A percentile compares a stretch with the other conserved stretches of the same genome.
Evolutionary conservation across 345 rosid genomes (phyloP).

Genomic region (Acer saccharum): DNA sequence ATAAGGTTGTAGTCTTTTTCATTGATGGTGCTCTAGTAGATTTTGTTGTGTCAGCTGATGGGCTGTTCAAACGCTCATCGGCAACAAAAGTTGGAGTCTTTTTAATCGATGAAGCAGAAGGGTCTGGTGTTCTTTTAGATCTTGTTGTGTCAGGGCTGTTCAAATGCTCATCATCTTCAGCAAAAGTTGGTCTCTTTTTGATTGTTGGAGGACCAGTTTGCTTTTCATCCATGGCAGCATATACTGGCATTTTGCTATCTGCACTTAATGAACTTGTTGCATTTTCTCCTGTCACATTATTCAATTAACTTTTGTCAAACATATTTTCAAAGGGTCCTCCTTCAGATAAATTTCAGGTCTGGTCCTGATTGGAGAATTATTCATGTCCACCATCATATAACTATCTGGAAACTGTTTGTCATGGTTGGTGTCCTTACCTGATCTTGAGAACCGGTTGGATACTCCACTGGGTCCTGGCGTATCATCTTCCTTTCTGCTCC

Average conservation of each 20-base stretch:
- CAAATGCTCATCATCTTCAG: constrained; percentile 34
- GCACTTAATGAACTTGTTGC: constrained; percentile 11
- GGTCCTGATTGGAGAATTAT: too few relatives aligned
- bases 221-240: constrained; percentile 18
- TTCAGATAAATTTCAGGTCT: too few relatives aligned
- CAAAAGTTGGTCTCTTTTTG: constrained; percentile 29
- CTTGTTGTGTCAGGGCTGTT: constrained; percentile 17
- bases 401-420: constrained; percentile 1
- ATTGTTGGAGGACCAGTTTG: constrained; percentile 22
- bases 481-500: constrained; percentile 34
- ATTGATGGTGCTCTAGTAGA: constrained; percentile 26
- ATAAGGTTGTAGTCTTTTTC: constrained; percentile 27
- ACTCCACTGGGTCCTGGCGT: constrained; percentile 13
- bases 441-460: constrained; percentile 21
- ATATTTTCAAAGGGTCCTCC: background rate
- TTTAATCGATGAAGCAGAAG: constrained; percentile 29
- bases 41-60: background rate
- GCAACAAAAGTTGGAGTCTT: constrained; percentile 25
- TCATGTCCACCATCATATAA: background rate
- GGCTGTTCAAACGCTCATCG: constrained; percentile 25
- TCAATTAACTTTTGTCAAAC: background rate
- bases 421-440: constrained; percentile 26
- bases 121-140: constrained; percentile 17
- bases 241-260: constrained; percentile 14
- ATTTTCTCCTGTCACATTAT: constrained; percentile 19